Percentiles rank a stretch among this genome's conserved stretches.
Evolutionary conservation across 805 yeast genomes (phyloP).

Genomic region (Metschnikowia cerradonensis): DNA sequence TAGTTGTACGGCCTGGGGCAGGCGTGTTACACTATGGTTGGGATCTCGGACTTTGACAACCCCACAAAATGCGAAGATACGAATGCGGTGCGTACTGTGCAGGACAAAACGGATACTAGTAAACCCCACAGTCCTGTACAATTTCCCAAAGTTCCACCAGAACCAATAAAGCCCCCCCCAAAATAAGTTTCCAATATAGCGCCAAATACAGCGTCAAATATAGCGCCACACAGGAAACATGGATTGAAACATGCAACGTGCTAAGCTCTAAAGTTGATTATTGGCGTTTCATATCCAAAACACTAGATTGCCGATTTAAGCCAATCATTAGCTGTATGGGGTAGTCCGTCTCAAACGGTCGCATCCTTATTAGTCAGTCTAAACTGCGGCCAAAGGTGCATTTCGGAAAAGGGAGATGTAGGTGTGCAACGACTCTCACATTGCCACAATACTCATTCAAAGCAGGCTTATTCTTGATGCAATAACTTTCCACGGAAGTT

Average conservation of each 20-base stretch:
- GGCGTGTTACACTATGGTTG: neutral
- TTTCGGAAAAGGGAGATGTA: neutral
- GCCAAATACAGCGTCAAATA: neutral
- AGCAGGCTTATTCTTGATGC: too few relatives aligned
- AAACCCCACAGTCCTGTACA: slow-evolving; percentile 4
- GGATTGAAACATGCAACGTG: neutral
- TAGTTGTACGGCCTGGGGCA: neutral
- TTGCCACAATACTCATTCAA: too few relatives aligned
- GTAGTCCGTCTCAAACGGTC: neutral
- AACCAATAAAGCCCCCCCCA: neutral
- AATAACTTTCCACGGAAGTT: too few relatives aligned
- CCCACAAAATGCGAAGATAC: slow-evolving; percentile 11
- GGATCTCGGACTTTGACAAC: slow-evolving; percentile 14
- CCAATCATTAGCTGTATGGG: neutral
- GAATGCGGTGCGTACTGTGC: neutral
- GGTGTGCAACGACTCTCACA: neutral
- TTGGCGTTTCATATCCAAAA: neutral
- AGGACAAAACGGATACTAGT: neutral
- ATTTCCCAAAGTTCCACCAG: neutral
- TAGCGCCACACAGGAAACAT: neutral
- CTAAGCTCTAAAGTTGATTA: neutral
- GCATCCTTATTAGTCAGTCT: neutral
- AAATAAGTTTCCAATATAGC: neutral
- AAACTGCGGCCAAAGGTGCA: neutral
- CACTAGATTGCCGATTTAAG: neutral